Base-by-base conservation (phyloP, 2,329 filamentous ascomycete genomes). In the Fusarium sublunatum region DNA sequence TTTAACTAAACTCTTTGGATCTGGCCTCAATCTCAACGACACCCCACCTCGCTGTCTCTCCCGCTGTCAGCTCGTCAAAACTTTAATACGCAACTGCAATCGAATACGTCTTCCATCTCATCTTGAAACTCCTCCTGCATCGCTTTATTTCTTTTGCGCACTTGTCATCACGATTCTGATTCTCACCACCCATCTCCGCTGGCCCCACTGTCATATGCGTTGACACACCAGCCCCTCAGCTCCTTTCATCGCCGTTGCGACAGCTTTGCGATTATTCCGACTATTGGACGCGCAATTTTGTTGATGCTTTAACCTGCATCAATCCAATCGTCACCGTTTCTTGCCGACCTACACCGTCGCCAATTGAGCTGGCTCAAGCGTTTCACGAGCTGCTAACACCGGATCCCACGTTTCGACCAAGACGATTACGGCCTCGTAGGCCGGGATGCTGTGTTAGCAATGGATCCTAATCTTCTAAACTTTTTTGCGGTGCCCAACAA, bases 371-470 rank as follows among this genome's bases (percentile, higher is more conserved):
- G 53, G 51, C 52, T 49, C 60, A 54, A 63, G 38, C 42, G 48
- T 43, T 61, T 9, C 41, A 38, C 41, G 50, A 58, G 61, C 48
- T 48, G 65, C 65, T 69, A 52, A 69, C 65, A 59, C 64, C 42
- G 69, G 53, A 61, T 57, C 56, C 53, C 36, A 50, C 62, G 53
- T 61, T 40, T 44, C 35, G 57, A 65, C 68, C 36, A 60, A 58
- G 38, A 68, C 65, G 31, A 66, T 54, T 47, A 60, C 59, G 63
- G 59, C 69, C 69, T 67, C 34, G 34, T 44, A 61, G 69, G 69
- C 65, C 68, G 69, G 69, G 69, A 71, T 71, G 68, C 69, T 68
- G 68, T 70, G 67, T 69, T 71, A 69, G 64, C 66, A 65, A 71
- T 71, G 69, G 69, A 71, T 54, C 69, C 69, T 52, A 71, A 71